Base-by-base conservation (phyloP, 2,329 filamentous ascomycete species). In the Diatrype stigma region DNA sequence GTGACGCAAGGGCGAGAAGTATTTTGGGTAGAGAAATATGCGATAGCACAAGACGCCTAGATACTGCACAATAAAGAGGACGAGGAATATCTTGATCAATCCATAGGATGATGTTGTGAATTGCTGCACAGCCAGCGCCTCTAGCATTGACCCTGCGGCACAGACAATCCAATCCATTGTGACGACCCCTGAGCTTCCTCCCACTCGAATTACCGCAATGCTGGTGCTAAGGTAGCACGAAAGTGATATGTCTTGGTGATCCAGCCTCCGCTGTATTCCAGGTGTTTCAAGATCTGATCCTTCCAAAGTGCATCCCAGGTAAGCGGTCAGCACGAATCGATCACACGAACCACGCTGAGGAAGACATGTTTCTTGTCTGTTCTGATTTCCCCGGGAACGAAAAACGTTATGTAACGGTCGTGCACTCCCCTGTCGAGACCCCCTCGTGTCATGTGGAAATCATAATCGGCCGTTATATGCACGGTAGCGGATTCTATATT, bases 21-120 rank as follows among this genome's bases (percentile, higher is more conserved):
- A 52, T 34, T 44, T 42, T 21, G 40, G 50, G 26, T 54, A 54
- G 35, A 51, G 19, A 40, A 51, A 52, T 44, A 54, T 50, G 10
- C 49, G 50, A 37, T 52, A 52, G 37, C 19, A 52, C 37, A 52
- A 52, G 16, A 54, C n/a, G 3, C 32, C 44, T 2, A 54, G 22
- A 38, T 54, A 54, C n/a, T 54, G 52, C 6, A 34, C 37, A 3
- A 46, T 40, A 40, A 54, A 54, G 11, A 54, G 12, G 2, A 28
- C 19, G 21, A 42, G 12, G 40, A 42, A 23, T 10, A 19, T 23
- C 14, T 42, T 42, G 6, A 28, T 26, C 6, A 23, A 42, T 2
- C 14, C 40, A 42, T n/a, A 10, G 2, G 22, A 7, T 17, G 22
- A 7, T 17, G 19, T 19, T 16, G 14, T 16, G n/a, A 12, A 8